Conservation (phyloP, 2,329 filamentous ascomycete species). For the Penicillium glabrum region DNA sequence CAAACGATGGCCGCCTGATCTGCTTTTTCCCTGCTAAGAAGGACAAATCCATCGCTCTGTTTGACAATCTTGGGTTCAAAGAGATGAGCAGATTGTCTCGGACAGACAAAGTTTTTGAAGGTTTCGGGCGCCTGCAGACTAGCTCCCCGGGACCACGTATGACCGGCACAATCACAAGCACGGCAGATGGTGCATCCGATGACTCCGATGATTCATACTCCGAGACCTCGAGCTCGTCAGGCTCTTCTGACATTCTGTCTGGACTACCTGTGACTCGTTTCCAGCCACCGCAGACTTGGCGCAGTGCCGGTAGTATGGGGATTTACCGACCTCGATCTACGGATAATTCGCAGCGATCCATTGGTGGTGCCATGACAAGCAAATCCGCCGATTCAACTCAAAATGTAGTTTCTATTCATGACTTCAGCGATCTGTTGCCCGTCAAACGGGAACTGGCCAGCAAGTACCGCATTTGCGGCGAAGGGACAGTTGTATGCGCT, state of each 20-base stretch:
- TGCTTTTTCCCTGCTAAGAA: slow-evolving; percentile 58
- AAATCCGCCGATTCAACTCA: slow-evolving; percentile 51
- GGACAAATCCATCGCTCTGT: slow-evolving; percentile 50
- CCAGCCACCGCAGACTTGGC: slow-evolving; percentile 53
- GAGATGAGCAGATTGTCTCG: slow-evolving; percentile 50
- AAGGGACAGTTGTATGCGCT: slow-evolving; percentile 75
- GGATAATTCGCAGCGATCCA: slow-evolving; percentile 50
- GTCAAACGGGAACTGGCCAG: slow-evolving; percentile 74
- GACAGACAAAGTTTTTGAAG: slow-evolving; percentile 59
- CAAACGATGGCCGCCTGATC: slow-evolving; percentile 56
- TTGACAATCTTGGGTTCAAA: slow-evolving; percentile 49
- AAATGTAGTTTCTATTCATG: slow-evolving; percentile 72
- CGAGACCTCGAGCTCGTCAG: slow-evolving; percentile 57
- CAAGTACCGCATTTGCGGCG: slow-evolving; percentile 80
- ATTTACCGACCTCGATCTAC: slow-evolving; percentile 56
- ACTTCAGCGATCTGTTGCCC: slow-evolving; percentile 70
- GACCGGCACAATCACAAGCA: slow-evolving; percentile 42
- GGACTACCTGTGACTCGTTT: slow-evolving; percentile 48
- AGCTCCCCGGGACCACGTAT: slow-evolving; percentile 49
- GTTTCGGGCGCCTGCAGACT: slow-evolving; percentile 60
- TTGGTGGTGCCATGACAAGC: slow-evolving; percentile 58
- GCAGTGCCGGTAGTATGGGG: slow-evolving; percentile 49
- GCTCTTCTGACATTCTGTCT: slow-evolving; percentile 45
- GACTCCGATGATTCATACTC: slow-evolving; percentile 56
- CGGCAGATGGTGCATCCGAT: slow-evolving; percentile 46